phyloP scores from a whole-genome alignment of 202 grass and related monocot species.

The Digitaria exilis region DNA sequence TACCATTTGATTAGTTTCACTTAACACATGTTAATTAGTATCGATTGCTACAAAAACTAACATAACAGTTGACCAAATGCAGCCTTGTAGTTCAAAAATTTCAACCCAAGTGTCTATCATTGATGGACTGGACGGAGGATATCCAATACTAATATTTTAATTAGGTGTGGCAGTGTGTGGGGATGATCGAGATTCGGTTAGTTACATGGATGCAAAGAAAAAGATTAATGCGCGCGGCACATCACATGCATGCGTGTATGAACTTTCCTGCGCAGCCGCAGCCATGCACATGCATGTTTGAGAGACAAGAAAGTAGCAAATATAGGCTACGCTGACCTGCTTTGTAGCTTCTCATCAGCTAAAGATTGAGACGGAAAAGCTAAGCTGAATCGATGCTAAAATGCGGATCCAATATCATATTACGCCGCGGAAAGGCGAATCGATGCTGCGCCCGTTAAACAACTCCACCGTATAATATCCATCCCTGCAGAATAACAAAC shows the following conservation, averaged over 20 bases:
- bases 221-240: background rate
- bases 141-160: background rate
- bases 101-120: background rate
- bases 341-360: background rate
- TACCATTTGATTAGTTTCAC: too few relatives aligned
- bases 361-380: slow-evolving; percentile 14
- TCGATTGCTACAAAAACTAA: too few relatives aligned
- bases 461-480: background rate
- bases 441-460: background rate
- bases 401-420: slow-evolving; percentile 14
- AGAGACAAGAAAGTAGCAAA: background rate
- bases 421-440: slow-evolving; percentile 11
- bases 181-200: background rate
- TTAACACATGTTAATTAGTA: too few relatives aligned
- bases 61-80: too few relatives aligned
- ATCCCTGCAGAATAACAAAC: background rate
- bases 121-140: background rate
- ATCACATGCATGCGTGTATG: slow-evolving; percentile 11
- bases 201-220: background rate
- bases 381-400: slow-evolving; percentile 3
- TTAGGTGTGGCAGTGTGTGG: background rate
- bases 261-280: slow-evolving; percentile 11
- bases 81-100: too few relatives aligned
- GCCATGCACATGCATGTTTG: slow-evolving; percentile 7
- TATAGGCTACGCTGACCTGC: background rate